Evolutionary conservation across 2,329 filamentous ascomycete species (phyloP).

Genomic region (Zasmidium angulare): DNA sequence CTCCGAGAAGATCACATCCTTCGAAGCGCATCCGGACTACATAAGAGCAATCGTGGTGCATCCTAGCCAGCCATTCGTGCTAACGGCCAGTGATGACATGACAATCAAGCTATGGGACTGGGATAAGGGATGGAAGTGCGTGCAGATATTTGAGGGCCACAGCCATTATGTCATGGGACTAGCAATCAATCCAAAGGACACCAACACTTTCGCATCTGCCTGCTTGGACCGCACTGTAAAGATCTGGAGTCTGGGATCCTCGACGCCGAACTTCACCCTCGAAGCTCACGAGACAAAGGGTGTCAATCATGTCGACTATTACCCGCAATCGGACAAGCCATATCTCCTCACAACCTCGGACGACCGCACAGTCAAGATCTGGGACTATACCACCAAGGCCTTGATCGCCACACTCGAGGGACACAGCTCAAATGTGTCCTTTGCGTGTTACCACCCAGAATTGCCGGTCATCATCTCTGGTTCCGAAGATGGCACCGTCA

Average conservation of each 20-base stretch:
- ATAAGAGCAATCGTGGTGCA: conserved; percentile 96
- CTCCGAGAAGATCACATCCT: conserved; percentile 94
- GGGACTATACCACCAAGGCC: conserved; percentile 98
- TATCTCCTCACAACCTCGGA: conserved; percentile 97
- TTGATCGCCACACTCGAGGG: conserved; percentile 95
- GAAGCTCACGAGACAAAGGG: conserved; percentile 97
- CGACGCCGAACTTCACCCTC: conserved; percentile 93
- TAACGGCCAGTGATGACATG: conserved; percentile 97
- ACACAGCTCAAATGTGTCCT: conserved; percentile 96
- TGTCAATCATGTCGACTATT: conserved; percentile 95
- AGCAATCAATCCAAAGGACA: conserved; percentile 96
- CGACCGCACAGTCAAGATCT: conserved; percentile 94
- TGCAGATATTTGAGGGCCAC: conserved; percentile 95
- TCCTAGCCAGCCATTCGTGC: conserved; percentile 89
- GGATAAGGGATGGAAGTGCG: conserved; percentile 98
- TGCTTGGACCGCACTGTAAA: conserved; percentile 96
- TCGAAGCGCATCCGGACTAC: conserved; percentile 97
- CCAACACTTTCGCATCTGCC: conserved; percentile 63
- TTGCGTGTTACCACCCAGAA: conserved; percentile 96
- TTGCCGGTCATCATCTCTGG: conserved; percentile 96
- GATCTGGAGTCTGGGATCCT: conserved; percentile 93
- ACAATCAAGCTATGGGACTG: conserved; percentile 99
- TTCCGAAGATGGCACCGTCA: conserved; percentile 94
- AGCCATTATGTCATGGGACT: conserved; percentile 96
- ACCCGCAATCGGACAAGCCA: conserved; percentile 66